A percentile compares a stretch with the other conserved stretches of the same genome.
These are phyloP conservation scores for Effrenium voratum DNA, from an alignment of 73 alveolate species.

Conservation along the genomic window DNA sequence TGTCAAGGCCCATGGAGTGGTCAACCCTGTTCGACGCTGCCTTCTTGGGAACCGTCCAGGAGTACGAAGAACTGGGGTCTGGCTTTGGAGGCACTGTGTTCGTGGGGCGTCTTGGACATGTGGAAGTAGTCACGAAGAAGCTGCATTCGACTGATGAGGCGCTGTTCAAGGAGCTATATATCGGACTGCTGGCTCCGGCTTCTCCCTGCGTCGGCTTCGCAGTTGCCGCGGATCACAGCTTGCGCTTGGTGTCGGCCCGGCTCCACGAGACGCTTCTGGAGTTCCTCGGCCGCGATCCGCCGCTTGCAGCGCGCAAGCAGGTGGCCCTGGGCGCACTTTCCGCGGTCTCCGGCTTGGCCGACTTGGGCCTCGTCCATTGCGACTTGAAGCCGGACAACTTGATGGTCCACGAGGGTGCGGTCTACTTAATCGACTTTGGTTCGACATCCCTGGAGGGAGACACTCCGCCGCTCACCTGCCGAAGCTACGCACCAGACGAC, in stretches of 20 bases:
- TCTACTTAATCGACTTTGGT: too few relatives aligned
- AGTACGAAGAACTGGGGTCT: too few relatives aligned
- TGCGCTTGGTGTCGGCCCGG: conserved; percentile 12
- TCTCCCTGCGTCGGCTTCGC: conserved; percentile 57
- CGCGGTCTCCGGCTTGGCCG: not conserved
- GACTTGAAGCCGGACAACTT: not conserved
- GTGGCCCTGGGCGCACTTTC: not conserved
- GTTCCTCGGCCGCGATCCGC: not conserved
- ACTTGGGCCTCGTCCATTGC: not conserved
- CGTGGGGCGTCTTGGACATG: too few relatives aligned
- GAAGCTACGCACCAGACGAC: not conserved
- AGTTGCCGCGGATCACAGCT: not conserved
- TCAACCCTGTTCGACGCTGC: too few relatives aligned
- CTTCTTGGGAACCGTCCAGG: too few relatives aligned
- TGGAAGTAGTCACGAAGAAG: too few relatives aligned
- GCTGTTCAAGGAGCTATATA: conserved; percentile 24
- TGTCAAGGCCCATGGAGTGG: too few relatives aligned
- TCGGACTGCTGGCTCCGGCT: conserved; percentile 22
- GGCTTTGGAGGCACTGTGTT: too few relatives aligned
- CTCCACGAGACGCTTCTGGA: conserved; percentile 8
- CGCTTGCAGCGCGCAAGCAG: not conserved
- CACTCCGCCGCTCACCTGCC: not conserved
- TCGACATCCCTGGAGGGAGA: too few relatives aligned
- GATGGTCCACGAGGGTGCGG: too few relatives aligned
- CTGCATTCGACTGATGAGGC: too few relatives aligned